phyloP scores from a whole-genome alignment of 2,329 filamentous ascomycete genomes.

The Intubia oerlemansii region DNA sequence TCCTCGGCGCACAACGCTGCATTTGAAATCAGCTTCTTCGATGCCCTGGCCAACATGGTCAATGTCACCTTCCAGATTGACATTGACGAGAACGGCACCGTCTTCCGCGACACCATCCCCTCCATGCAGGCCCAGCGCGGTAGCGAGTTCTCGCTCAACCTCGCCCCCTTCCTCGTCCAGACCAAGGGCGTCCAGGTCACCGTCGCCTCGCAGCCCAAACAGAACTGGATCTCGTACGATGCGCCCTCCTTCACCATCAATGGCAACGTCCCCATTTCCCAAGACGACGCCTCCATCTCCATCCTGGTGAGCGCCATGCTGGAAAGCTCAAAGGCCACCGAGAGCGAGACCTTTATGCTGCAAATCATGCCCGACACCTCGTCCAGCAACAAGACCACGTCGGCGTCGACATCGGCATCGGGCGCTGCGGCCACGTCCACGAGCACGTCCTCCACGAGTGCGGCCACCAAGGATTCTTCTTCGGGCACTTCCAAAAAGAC shows the following conservation, averaged over 20 bases:
- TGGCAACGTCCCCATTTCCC: constrained; percentile 12
- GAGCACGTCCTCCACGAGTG: too few species aligned
- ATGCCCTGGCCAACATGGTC: constrained; percentile 36
- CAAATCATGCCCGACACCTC: constrained; percentile 12
- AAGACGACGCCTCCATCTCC: constrained; percentile 1
- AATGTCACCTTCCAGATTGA: constrained; percentile 26
- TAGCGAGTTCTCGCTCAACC: constrained; percentile 19
- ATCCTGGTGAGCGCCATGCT: constrained; percentile 13
- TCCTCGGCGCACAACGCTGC: constrained; percentile 34
- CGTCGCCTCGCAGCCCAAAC: constrained; percentile 15
- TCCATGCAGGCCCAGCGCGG: constrained; percentile 20
- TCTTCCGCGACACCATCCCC: constrained; percentile 20
- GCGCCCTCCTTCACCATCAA: constrained; percentile 14
- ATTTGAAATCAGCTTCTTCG: constrained; percentile 36
- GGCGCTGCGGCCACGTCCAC: constrained; percentile 1
- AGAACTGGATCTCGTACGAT: constrained; percentile 21
- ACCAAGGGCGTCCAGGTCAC: constrained; percentile 17
- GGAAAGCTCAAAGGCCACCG: constrained; percentile 13
- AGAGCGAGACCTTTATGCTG: constrained; percentile 18
- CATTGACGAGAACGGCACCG: constrained; percentile 11
- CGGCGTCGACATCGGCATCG: constrained; percentile 1
- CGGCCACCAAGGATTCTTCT: not conserved
- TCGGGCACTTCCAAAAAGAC: constrained; percentile 6
- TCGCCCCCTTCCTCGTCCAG: constrained; percentile 20
- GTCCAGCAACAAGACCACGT: constrained; percentile 7